These are phyloP conservation scores for Quercus parvula DNA, from an alignment of 306 rosid species.

Conservation along the genomic window DNA sequence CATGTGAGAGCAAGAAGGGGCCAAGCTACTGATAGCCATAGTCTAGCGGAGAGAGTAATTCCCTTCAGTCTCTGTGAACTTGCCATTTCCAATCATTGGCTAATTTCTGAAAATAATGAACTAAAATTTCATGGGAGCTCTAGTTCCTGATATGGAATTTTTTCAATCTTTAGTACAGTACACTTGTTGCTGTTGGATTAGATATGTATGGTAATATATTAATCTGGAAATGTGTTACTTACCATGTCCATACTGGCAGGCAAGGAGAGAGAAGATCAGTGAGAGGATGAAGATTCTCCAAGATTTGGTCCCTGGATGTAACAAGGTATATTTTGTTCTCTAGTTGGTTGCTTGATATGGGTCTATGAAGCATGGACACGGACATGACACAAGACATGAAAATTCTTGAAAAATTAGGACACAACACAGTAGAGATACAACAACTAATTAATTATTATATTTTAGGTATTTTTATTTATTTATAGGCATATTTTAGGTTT, in stretches of 20 bases:
- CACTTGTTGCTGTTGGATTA: neutral
- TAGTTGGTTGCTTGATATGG: neutral
- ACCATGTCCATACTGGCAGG: conserved; percentile 44
- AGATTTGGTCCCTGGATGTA: conserved; percentile 93
- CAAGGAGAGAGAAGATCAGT: conserved; percentile 92
- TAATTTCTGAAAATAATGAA: neutral
- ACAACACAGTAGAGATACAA: no score
- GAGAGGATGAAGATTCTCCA: conserved; percentile 91
- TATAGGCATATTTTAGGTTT: no score
- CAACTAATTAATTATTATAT: no score
- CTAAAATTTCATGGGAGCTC: neutral
- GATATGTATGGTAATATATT: neutral
- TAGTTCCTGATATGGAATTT: conserved; percentile 4
- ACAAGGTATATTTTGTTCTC: conserved; percentile 53
- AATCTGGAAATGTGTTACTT: neutral
- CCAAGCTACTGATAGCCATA: conserved; percentile 99
- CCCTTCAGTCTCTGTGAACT: neutral
- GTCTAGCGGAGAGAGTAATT: conserved; percentile 89
- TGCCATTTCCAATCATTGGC: conserved; percentile 9
- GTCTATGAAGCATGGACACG: no score
- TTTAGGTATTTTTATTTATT: no score
- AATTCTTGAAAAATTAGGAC: no score
- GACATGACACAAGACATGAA: no score
- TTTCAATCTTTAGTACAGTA: neutral
- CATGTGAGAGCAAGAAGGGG: conserved; percentile 98